Percentiles rank a stretch among this genome's conserved stretches.
phyloP scores from a whole-genome alignment of 495 filamentous ascomycete genomes.

The Neurospora sp. region DNA sequence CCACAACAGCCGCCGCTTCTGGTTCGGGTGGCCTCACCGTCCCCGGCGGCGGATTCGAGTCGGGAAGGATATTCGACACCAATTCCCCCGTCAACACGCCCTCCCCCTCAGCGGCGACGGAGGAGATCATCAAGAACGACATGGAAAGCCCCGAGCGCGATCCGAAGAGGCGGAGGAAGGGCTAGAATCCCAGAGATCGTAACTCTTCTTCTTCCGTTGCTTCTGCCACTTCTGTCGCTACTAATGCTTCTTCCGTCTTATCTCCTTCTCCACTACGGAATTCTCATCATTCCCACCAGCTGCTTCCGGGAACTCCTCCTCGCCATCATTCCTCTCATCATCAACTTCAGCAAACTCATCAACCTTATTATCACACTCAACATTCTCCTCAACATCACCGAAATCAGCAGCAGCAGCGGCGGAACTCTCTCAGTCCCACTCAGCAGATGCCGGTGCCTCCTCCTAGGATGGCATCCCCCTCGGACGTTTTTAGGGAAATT shows the following conservation, averaged over 20 bases:
- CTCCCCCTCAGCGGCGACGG: slow-evolving; percentile 32
- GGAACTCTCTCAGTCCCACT: background rate
- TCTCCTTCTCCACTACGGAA: background rate
- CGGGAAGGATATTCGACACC: slow-evolving; percentile 22
- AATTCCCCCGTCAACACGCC: slow-evolving; percentile 27
- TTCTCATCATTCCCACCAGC: background rate
- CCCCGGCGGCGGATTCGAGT: slow-evolving; percentile 7
- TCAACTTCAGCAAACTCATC: background rate
- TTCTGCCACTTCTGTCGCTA: background rate
- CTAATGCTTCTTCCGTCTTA: background rate
- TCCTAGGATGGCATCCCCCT: background rate
- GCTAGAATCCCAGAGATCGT: background rate
- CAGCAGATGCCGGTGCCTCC: background rate
- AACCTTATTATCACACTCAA: background rate
- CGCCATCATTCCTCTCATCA: background rate
- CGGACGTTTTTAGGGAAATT: background rate
- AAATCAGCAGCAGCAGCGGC: background rate
- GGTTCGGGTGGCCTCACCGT: background rate
- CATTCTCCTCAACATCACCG: background rate
- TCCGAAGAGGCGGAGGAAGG: slow-evolving; percentile 29
- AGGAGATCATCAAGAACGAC: slow-evolving; percentile 34
- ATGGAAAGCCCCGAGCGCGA: slow-evolving; percentile 29
- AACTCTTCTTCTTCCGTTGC: background rate
- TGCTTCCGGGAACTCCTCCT: background rate
- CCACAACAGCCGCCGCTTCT: background rate